Evolutionary conservation across 2,329 filamentous ascomycete genomes (phyloP), one percentile per base, ranked within the genome.

Genomic region (Fusarium sp.): DNA sequence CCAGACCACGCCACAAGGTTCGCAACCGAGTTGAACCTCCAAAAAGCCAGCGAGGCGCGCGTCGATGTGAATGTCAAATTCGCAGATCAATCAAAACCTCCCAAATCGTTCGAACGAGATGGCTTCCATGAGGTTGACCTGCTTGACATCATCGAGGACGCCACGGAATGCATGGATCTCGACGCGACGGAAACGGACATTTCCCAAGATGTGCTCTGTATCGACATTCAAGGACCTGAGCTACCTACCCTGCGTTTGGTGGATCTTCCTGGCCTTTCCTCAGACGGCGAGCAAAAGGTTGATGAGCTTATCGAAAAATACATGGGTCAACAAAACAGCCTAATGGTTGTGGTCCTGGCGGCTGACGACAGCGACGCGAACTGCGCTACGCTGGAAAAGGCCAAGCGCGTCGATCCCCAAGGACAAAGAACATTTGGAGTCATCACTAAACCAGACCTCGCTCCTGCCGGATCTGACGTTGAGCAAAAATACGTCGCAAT

Each of bases 401-500:
- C 43, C 43, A 26, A 45, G 25, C 19, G 43, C 23, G 19, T 45
- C 23, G 43, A 45, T 10, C 43, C 43, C 16, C 43, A 45, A 23
- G 43, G 43, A 26, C 43, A 45, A 45, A n/a, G 43, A 45, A 45
- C 43, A 16, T 11, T 45, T 25, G 43, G 43, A 45, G 43, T 45
- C 9, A 23, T 45, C 43, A 45, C 43, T 23, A 45, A 45, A 12
- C 43, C 43, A 23, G 43, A 45, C 21, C 43, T 45, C 11, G 19
- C 43, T 18, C 23, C 43, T 23, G 8, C 43, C 19, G 43, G 9
- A 45, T 45, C 19, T 25, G 43, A 45, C 21, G 14, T 18, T 26
- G 43, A 45, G 23, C 65, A 58, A 2, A 74, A 64, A 3, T 45
- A 23, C 19, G 16, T 45, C 9, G 14, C 6, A 45, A 23, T 23